These are phyloP conservation scores for Somion occarium DNA, from an alignment of 1,284 basidiomycete genomes.

Conservation along the genomic window DNA sequence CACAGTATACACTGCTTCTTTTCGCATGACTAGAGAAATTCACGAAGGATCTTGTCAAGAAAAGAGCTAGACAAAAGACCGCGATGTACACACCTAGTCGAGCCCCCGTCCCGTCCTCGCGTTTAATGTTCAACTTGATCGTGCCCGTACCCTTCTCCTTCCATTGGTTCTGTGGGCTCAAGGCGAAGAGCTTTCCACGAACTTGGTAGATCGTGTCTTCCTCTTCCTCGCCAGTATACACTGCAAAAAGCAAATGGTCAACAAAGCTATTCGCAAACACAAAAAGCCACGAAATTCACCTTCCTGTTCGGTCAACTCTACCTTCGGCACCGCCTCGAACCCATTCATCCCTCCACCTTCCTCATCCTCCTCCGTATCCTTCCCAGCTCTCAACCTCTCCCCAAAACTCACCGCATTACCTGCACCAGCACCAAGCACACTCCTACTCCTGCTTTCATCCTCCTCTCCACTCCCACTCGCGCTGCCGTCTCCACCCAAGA, in stretches of 20 bases:
- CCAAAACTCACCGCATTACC: slow-evolving; percentile 43
- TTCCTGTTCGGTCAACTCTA: slow-evolving; percentile 65
- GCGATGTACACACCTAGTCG: slow-evolving; percentile 56
- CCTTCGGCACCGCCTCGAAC: slow-evolving; percentile 41
- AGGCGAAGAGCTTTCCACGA: slow-evolving; percentile 80
- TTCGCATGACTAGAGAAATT: slow-evolving; percentile 76
- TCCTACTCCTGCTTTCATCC: slow-evolving; percentile 13
- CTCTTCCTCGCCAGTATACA: slow-evolving; percentile 88
- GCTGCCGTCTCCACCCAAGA: slow-evolving; percentile 10
- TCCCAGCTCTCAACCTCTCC: slow-evolving; percentile 53
- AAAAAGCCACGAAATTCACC: slow-evolving; percentile 37
- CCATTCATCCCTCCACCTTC: slow-evolving; percentile 34
- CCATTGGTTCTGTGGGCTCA: slow-evolving; percentile 70
- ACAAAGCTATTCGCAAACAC: slow-evolving; percentile 2
- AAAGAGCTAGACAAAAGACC: not conserved
- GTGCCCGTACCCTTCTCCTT: slow-evolving; percentile 86
- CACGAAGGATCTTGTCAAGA: not conserved
- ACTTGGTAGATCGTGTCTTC: slow-evolving; percentile 83
- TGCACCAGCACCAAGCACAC: slow-evolving; percentile 31
- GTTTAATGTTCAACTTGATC: slow-evolving; percentile 76
- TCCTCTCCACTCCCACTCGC: slow-evolving; percentile 24
- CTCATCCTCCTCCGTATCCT: slow-evolving; percentile 29
- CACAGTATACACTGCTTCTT: slow-evolving; percentile 85
- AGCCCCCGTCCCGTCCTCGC: slow-evolving; percentile 63
- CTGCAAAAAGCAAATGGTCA: slow-evolving; percentile 34